Evolutionary conservation across 306 rosid species (phyloP).

Genomic region (Geum urbanum): DNA sequence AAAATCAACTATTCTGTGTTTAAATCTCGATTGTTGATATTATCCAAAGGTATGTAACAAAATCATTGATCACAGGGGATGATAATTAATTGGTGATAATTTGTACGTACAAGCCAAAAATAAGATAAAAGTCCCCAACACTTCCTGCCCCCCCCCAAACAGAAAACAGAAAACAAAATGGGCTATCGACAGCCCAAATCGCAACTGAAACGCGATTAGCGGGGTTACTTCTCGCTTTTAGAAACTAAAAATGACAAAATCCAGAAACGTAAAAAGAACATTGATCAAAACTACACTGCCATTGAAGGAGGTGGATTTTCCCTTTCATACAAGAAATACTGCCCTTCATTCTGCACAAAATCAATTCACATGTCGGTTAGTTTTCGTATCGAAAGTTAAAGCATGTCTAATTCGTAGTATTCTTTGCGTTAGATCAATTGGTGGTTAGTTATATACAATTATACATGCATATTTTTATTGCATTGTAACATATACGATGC

Average conservation of each 20-base stretch:
- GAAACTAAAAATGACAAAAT: not conserved
- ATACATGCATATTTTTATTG: not conserved
- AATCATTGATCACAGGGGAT: no score
- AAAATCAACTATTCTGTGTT: no score
- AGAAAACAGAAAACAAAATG: not conserved
- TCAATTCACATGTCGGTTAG: slow-evolving; percentile 46
- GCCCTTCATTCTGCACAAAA: slow-evolving; percentile 6
- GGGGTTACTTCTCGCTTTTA: slow-evolving; percentile 14
- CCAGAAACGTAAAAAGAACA: not conserved
- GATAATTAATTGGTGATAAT: no score
- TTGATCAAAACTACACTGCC: not conserved
- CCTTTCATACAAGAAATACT: not conserved
- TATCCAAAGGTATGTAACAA: no score
- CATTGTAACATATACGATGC: not conserved
- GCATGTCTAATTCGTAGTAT: not conserved
- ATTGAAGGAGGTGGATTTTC: not conserved
- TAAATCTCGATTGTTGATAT: no score
- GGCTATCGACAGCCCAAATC: not conserved
- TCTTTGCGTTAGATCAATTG: slow-evolving; percentile 9
- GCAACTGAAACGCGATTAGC: slow-evolving; percentile 9
- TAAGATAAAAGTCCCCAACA: no score
- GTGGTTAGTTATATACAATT: not conserved
- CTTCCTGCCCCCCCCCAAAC: no score
- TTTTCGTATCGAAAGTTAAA: not conserved
- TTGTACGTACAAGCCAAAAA: no score